Conservation (phyloP, 2,329 filamentous ascomycete genomes). For the Fusarium sp. region DNA sequence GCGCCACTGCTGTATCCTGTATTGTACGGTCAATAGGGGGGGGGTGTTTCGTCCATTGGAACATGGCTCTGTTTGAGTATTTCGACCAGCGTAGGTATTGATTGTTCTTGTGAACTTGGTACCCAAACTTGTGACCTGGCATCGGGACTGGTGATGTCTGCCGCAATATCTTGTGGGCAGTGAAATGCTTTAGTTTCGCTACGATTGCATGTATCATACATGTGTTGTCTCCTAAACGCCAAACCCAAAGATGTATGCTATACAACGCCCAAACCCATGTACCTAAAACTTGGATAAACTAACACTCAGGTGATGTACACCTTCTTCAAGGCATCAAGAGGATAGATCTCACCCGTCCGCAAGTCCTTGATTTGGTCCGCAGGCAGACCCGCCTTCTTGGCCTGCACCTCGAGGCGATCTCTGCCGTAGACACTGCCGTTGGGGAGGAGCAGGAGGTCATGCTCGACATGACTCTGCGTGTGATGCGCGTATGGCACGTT, state of each 20-base stretch:
- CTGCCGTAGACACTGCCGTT: conserved; percentile 88
- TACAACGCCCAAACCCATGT: neutral
- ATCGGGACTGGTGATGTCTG: neutral
- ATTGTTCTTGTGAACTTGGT: neutral
- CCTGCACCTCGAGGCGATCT: conserved; percentile 77
- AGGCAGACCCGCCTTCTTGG: conserved; percentile 79
- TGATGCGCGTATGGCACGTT: conserved; percentile 95
- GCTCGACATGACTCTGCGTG: conserved; percentile 91
- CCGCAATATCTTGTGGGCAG: neutral
- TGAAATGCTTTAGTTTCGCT: neutral
- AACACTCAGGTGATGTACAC: conserved; percentile 82
- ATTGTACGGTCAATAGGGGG: conserved; percentile 36
- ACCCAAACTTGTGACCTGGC: neutral
- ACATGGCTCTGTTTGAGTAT: conserved; percentile 19
- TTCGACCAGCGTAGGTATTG: neutral
- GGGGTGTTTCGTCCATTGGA: conserved; percentile 33
- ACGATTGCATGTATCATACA: neutral
- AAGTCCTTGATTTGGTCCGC: conserved; percentile 79
- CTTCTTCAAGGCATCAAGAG: conserved; percentile 75
- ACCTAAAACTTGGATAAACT: neutral
- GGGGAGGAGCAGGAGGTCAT: conserved; percentile 85
- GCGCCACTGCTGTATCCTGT: conserved; percentile 36
- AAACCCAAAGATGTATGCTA: neutral
- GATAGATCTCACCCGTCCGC: conserved; percentile 76
- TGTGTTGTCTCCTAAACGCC: neutral